Conservation (phyloP, 495 filamentous ascomycete genomes). For the Penicillium maclennaniae region DNA sequence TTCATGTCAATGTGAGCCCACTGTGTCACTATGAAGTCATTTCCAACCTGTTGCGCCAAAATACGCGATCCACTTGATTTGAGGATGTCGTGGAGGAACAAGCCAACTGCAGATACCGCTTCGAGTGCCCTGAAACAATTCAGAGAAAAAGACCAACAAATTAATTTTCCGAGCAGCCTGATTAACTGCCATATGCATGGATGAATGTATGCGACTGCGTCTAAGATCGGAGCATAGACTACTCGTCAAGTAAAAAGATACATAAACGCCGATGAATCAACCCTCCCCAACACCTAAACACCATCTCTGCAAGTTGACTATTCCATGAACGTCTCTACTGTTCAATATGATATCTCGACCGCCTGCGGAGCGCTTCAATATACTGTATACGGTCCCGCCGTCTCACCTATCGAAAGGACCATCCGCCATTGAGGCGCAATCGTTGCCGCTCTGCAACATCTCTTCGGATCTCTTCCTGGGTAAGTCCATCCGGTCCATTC, state of each 20-base stretch:
- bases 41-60: too few relatives aligned
- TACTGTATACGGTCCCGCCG: neutral
- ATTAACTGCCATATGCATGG: constrained; percentile 18
- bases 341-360: constrained; percentile 7
- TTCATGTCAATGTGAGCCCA: too few relatives aligned
- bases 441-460: constrained; percentile 79
- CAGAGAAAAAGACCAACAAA: too few relatives aligned
- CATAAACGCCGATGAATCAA: constrained; percentile 13
- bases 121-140: neutral
- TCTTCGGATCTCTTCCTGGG: constrained; percentile 77
- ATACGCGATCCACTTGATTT: too few relatives aligned
- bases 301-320: constrained; percentile 1
- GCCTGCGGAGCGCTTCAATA: neutral
- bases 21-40: too few relatives aligned
- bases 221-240: constrained; percentile 1
- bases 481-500: constrained; percentile 78
- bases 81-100: too few relatives aligned
- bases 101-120: neutral
- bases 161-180: constrained; percentile 2
- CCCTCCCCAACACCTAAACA: constrained; percentile 10
- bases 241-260: constrained; percentile 5
- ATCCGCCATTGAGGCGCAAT: constrained; percentile 78
- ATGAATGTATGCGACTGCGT: constrained; percentile 20
- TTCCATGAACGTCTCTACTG: constrained; percentile 5
- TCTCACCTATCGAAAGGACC: constrained; percentile 62